Evolutionary conservation across 2,329 filamentous ascomycete species (phyloP), one percentile per base, ranked within the genome.

Genomic region (Trichoderma sp.): DNA sequence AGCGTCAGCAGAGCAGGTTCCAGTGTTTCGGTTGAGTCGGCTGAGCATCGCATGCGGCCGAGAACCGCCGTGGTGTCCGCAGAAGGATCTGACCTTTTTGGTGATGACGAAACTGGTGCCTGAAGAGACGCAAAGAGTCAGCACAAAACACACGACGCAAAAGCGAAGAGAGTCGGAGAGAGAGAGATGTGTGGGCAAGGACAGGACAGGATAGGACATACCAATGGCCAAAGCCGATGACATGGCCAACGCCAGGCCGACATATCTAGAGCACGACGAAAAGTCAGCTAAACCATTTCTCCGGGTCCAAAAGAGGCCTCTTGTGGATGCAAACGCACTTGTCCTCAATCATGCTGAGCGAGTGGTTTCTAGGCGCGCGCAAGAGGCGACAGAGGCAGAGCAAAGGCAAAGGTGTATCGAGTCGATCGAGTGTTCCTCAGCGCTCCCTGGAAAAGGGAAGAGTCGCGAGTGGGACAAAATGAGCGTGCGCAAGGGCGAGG

Each of bases 91-190:
- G 82, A 95, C 92, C 87, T 97, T 98, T 83, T 99, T 99, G 57
- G 96, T 99, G 76, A 99, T 97, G 73, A 99, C 94, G 80, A 99
- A 99, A 86, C 94, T 97, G 61, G 92, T 93, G 76, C 93, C 93
- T 95, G 74, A 53, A 68, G 50, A 68, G 25, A 34, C 10, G 12
- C 45, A 48, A 48, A 53, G 65, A 57, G 68, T 67, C 27, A 69
- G 63, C 29, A 54, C 25, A 9, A 52, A n/a, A 12, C n/a, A n/a
- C n/a, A 42, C 39, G 42, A 29, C 12, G 39, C 53, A 50, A 58
- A 52, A 25, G 57, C 27, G 29, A 56, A 53, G 52, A n/a, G 13
- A 61, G 34, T n/a, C 34, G 34, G 42, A 71, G 32, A 19, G 29
- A 42, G 68, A 61, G 69, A n/a, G 48, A 53, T 19, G 42, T 9